Conservation (phyloP, 106 monocot species). For the Acorus gramineus region DNA sequence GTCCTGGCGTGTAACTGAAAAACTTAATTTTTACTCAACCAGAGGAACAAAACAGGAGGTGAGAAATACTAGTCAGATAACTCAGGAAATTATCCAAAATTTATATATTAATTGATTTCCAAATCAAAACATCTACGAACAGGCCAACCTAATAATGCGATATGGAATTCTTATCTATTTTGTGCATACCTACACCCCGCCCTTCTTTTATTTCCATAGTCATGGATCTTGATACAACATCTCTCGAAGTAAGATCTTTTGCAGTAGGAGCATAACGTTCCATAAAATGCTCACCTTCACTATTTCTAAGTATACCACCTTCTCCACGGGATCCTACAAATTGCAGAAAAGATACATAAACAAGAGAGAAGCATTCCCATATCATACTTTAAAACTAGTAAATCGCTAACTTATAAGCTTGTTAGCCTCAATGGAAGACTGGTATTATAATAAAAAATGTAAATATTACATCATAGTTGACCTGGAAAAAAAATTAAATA, state of each 20-base stretch:
- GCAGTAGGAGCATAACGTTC: conserved; percentile 96
- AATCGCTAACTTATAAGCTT: neutral
- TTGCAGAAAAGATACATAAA: neutral
- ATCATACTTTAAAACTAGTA: neutral
- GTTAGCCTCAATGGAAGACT: neutral
- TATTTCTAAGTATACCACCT: conserved; percentile 96
- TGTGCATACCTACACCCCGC: conserved; percentile 81
- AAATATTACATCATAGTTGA: too few species aligned
- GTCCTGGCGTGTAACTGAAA: too few species aligned
- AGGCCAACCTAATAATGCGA: too few species aligned
- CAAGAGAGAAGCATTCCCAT: neutral
- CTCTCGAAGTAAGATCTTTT: conserved; percentile 96
- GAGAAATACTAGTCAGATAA: too few species aligned
- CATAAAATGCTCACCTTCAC: conserved; percentile 99
- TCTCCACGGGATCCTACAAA: conserved; percentile 85
- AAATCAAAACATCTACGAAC: too few species aligned
- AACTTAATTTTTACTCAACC: too few species aligned
- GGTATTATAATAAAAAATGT: neutral
- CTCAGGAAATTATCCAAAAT: too few species aligned
- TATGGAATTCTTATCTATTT: too few species aligned
- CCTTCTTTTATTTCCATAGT: conserved; percentile 99
- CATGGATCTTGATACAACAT: conserved; percentile 98
- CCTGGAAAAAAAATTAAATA: neutral
- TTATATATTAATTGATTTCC: too few species aligned
- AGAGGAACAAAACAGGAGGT: too few species aligned